Base-by-base conservation (phyloP, 495 filamentous ascomycete species). In the Chaetomium fimeti region DNA sequence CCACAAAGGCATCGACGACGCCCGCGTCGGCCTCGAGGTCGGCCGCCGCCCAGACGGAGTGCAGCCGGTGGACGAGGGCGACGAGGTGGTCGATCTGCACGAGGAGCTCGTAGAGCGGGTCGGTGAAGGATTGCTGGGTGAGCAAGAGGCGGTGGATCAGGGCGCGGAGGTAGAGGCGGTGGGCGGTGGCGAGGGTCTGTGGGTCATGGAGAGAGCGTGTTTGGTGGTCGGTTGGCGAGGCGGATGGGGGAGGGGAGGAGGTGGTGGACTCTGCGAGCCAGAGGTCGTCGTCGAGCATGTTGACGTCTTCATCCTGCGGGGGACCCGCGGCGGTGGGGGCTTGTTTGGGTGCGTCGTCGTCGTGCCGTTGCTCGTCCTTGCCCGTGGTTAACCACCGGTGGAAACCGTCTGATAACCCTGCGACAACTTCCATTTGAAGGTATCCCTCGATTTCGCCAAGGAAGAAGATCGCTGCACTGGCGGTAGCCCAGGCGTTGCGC, bases 391-490 rank as follows among this genome's bases (percentile, higher is more conserved):
- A 67, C 82, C 82, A 82, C 11, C 59, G 59, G 29, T 81, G 77
- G 51, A 82, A 89, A 72, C 89, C 90, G 79, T 75, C 79, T 82
- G 89, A 96, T 0, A 90, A 88, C 11, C 87, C 87, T 59, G 88
- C 84, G 20, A 97, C 85, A 1, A 97, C 88, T 72, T 97, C 92
- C 3, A 90, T 91, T 71, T 97, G 92, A 65, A 97, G 87, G 66
- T 94, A 97, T 15, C 84, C 85, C 61, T 91, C 89, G 15, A 89
- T 85, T 66, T 97, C 92, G 1, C 89, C 89, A 4, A 98, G 80
- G 65, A 97, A 89, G 76, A 96, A 96, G 1, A 93, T 81, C 0
- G 91, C 89, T 4, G 91, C 89, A 67, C 89, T 89, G 65, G 87
- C 83, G 2, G 89, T 92, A 3, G 92, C 92, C 93, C 94, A 98